phyloP scores from a whole-genome alignment of 257 asterid genomes.

The Misopates orontium region DNA sequence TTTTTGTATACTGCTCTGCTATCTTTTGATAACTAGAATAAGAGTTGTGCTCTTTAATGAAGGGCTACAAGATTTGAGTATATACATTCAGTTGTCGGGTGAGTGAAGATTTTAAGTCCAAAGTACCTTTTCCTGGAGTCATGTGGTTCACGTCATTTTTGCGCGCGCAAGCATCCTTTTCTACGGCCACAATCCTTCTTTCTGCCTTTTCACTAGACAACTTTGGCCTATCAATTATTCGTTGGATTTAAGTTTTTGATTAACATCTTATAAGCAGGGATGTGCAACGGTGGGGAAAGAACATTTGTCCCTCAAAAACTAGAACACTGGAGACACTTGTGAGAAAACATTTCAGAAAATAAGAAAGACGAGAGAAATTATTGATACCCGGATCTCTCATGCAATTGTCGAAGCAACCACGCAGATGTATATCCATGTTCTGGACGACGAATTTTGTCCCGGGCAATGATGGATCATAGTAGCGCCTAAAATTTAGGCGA shows the following conservation, averaged over 20 bases:
- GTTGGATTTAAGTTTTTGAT: conserved; percentile 19
- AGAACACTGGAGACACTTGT: no score
- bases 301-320: conserved; percentile 81
- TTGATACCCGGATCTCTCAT: no score
- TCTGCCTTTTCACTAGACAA: not conserved
- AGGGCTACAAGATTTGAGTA: conserved; percentile 1
- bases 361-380: no score
- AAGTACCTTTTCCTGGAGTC: not conserved
- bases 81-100: not conserved
- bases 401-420: no score
- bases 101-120: not conserved
- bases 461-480: no score
- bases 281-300: conserved; percentile 98
- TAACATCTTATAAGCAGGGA: conserved; percentile 50
- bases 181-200: not conserved
- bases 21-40: no score
- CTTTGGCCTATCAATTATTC: conserved; percentile 8
- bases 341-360: no score
- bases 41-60: not conserved
- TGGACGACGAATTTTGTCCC: no score
- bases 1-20: no score
- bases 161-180: no score
- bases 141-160: conserved; percentile 18
- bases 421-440: no score
- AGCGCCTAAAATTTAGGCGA: no score